phyloP scores from a whole-genome alignment of 2,329 filamentous ascomycete species.

The Lasiodiplodia hormozganensis region DNA sequence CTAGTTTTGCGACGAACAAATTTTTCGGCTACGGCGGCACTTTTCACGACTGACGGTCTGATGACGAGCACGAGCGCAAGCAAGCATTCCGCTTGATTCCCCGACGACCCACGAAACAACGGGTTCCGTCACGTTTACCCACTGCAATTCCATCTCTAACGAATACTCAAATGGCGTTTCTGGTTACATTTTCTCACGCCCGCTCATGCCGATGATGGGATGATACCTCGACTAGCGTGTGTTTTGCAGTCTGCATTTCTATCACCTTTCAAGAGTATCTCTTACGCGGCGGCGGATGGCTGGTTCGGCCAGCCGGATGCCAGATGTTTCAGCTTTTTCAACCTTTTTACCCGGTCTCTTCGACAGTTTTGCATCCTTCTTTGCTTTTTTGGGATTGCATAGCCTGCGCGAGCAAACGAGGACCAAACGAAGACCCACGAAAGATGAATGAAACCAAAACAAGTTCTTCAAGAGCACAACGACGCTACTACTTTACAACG shows the following conservation, averaged over 20 bases:
- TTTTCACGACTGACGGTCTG: conserved; percentile 29
- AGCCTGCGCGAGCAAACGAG: conserved; percentile 29
- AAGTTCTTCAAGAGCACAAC: conserved; percentile 17
- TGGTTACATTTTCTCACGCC: conserved; percentile 22
- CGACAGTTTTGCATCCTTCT: conserved; percentile 15
- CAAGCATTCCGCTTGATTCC: conserved; percentile 28
- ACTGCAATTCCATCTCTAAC: conserved; percentile 28
- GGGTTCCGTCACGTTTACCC: conserved; percentile 27
- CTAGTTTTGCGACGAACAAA: conserved; percentile 28
- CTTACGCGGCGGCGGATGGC: conserved; percentile 10
- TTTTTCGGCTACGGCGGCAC: conserved; percentile 28
- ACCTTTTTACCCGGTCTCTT: conserved; percentile 12
- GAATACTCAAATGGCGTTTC: conserved; percentile 21
- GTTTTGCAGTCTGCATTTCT: conserved; percentile 25
- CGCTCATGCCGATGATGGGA: conserved; percentile 28
- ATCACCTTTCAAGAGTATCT: conserved; percentile 22
- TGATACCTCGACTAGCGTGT: conserved; percentile 28
- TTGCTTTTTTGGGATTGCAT: conserved; percentile 28
- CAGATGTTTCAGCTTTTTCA: background rate
- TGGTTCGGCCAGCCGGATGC: background rate
- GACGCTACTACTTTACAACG: conserved; percentile 13
- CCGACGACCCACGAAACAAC: conserved; percentile 18
- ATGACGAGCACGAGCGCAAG: conserved; percentile 29
- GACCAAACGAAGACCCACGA: conserved; percentile 28
- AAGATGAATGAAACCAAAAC: conserved; percentile 26